phyloP scores from a whole-genome alignment of 129 eudicot species.

The Scalesia atractyloides region DNA sequence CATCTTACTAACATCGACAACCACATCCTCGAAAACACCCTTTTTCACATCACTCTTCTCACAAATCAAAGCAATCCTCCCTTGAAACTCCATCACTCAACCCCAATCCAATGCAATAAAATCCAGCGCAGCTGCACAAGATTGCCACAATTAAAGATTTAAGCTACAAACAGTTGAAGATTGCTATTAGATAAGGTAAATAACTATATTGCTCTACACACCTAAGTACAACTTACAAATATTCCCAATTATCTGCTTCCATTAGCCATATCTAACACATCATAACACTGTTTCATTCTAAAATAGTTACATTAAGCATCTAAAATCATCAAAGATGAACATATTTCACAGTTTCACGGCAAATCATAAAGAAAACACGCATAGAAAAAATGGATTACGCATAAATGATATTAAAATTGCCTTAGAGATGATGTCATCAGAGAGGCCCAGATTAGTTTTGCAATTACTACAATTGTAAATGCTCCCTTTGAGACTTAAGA shows the following conservation, averaged over 20 bases:
- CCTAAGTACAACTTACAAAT: too few species aligned
- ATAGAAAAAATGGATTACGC: neutral
- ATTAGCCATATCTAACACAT: too few species aligned
- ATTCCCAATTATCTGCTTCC: too few species aligned
- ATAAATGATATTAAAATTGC: conserved; percentile 15
- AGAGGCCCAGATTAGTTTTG: conserved; percentile 50
- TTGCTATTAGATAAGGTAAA: too few species aligned
- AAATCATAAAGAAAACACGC: too few species aligned
- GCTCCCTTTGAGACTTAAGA: conserved; percentile 53
- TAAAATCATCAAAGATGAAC: too few species aligned
- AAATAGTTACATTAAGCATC: too few species aligned
- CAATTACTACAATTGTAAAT: conserved; percentile 64
- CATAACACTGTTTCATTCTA: too few species aligned
- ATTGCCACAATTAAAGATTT: conserved; percentile 35
- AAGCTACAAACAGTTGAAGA: too few species aligned
- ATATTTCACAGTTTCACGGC: too few species aligned
- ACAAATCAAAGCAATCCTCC: conserved; percentile 80
- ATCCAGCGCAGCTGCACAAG: conserved; percentile 71
- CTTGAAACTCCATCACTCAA: conserved; percentile 89
- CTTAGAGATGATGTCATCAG: conserved; percentile 58
- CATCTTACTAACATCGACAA: conserved; percentile 35
- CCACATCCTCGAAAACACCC: conserved; percentile 84
- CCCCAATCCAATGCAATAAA: conserved; percentile 81
- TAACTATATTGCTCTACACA: too few species aligned
- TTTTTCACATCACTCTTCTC: conserved; percentile 57